Percentiles rank a stretch among this genome's conserved stretches.
phyloP scores from a whole-genome alignment of 768 basidiomycete species.

The Suillus placidus region DNA sequence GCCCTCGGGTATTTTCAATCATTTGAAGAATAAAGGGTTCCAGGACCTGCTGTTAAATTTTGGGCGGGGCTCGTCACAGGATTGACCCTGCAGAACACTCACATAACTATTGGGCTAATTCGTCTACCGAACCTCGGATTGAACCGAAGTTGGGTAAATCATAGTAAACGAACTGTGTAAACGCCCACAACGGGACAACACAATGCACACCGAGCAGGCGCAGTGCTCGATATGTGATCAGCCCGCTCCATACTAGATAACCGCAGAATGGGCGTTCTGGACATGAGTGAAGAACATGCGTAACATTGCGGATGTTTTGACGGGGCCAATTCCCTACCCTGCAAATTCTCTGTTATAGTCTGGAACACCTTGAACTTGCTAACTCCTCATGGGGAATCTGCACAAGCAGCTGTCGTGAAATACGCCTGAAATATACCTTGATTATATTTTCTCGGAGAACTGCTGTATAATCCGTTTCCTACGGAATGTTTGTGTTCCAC shows the following conservation, averaged over 20 bases:
- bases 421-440: not conserved
- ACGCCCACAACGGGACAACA: slow-evolving; percentile 31
- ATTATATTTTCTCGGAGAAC: not conserved
- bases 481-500: not conserved
- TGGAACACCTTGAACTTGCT: not conserved
- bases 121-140: slow-evolving; percentile 45
- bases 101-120: slow-evolving; percentile 32
- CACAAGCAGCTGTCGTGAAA: not conserved
- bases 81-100: slow-evolving; percentile 39
- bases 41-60: slow-evolving; percentile 47
- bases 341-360: not conserved
- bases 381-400: not conserved
- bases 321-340: not conserved
- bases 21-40: slow-evolving; percentile 17
- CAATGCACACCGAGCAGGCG: slow-evolving; percentile 30
- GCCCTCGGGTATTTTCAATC: not conserved
- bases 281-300: not conserved
- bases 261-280: not conserved
- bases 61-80: slow-evolving; percentile 48
- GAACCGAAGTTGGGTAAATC: slow-evolving; percentile 40
- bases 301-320: not conserved
- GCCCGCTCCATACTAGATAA: not conserved
- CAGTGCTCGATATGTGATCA: not conserved
- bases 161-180: slow-evolving; percentile 42
- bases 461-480: not conserved